Base-by-base conservation (phyloP, 2,329 filamentous ascomycete species). In the Botryotinia calthae region DNA sequence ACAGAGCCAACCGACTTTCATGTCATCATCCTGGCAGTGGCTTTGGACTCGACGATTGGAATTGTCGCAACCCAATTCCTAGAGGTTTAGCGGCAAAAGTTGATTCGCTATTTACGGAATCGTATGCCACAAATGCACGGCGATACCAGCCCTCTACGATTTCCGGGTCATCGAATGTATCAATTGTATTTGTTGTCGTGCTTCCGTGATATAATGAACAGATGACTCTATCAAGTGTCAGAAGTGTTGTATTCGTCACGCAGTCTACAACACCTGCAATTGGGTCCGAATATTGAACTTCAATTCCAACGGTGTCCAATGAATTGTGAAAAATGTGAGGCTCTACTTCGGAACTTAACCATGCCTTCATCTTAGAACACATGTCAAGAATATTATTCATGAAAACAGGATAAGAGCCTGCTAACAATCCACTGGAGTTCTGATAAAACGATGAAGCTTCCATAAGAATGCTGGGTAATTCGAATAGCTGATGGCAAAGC, bases 181-280 rank as follows among this genome's bases (percentile, higher is more conserved):
- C 34, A 16, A 54, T 20, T 40, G 16, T 6, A 16, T 40, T 18
- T 54, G 46, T 31, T 31, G 54, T 12, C 12, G 42, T n/a, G 12
- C 7, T 72, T 69, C 63, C 34, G 25, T 44, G 42, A 22, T 40
- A 42, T 20, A 72, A 51, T 2, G 51, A 72, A 25, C 71, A 59
- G 5, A 72, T 59, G 3, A 69, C 40, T 40, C 44, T 68, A 14
- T 72, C 63, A 9, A 69, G 51, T n/a, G 42, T 61, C 5, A 72
- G n/a, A 14, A 72, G 51, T 7, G 54, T 16, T 12, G 51, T 69
- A 20, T 72, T 58, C 10, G 71, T 42, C 8, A 69, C 64, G 42
- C 71, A 72, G 10, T 72, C 71, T 22, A 68, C 31, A 34, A 61
- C 16, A 42, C 22, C 71, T 14, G 63, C 64, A n/a, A 72, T 48